Evolutionary conservation across 1,139 yeast species (phyloP).

Genomic region (Protomyces pachydermus): DNA sequence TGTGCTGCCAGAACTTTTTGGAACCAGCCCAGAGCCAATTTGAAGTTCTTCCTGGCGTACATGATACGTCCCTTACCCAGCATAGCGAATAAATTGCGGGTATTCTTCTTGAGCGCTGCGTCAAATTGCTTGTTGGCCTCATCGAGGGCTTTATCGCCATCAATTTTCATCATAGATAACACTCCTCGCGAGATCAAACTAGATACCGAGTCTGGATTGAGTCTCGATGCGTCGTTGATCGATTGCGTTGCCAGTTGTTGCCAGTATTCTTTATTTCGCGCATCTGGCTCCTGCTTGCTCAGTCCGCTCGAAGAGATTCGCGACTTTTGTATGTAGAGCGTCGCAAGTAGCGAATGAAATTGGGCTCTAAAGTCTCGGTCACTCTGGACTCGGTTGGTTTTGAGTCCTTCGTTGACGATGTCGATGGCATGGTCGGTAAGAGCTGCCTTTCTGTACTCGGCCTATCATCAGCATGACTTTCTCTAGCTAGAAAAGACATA

Average conservation of each 20-base stretch:
- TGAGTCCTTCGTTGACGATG: constrained; percentile 59
- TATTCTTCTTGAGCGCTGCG: constrained; percentile 39
- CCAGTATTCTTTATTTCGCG: constrained; percentile 38
- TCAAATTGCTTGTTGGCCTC: constrained; percentile 39
- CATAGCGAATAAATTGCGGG: constrained; percentile 66
- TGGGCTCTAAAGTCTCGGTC: constrained; percentile 48
- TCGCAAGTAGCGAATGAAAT: constrained; percentile 60
- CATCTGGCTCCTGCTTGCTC: constrained; percentile 35
- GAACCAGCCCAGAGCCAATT: constrained; percentile 69
- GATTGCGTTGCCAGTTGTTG: constrained; percentile 40
- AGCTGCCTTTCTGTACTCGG: constrained; percentile 64
- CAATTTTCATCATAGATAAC: constrained; percentile 41
- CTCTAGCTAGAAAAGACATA: constrained; percentile 33
- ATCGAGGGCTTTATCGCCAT: constrained; percentile 17
- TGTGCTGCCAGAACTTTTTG: constrained; percentile 75
- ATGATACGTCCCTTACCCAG: constrained; percentile 80
- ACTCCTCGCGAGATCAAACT: constrained; percentile 54
- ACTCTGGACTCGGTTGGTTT: constrained; percentile 39
- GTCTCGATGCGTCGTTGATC: constrained; percentile 39
- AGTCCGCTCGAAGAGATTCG: constrained; percentile 40
- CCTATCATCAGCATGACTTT: background rate
- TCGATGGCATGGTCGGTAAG: constrained; percentile 59
- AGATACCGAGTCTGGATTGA: constrained; percentile 47
- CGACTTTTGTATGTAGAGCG: constrained; percentile 62
- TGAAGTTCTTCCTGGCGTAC: constrained; percentile 66